Percentiles rank a stretch among this genome's conserved stretches.
Conservation (phyloP, 2,329 filamentous ascomycete species). For the Fusarium sp. region DNA sequence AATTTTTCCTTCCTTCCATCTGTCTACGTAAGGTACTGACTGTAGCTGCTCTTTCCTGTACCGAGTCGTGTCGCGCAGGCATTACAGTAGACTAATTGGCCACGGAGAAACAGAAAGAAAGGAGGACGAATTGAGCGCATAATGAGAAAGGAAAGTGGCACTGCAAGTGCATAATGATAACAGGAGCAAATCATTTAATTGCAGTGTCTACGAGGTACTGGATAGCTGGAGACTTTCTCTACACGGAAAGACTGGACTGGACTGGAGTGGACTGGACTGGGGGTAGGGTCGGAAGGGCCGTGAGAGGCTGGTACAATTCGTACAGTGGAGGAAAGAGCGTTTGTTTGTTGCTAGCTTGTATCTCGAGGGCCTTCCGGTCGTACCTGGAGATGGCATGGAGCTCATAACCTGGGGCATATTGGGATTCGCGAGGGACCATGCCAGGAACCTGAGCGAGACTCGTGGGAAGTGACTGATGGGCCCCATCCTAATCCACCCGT, state of each 20-base stretch:
- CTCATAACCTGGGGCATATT: slow-evolving; percentile 42
- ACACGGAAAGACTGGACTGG: slow-evolving; percentile 5
- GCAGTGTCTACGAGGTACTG: slow-evolving; percentile 17
- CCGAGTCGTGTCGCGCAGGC: slow-evolving; percentile 32
- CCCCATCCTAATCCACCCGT: slow-evolving; percentile 38
- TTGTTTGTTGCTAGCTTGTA: slow-evolving; percentile 41
- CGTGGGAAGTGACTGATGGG: slow-evolving; percentile 38
- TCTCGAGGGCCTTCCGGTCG: slow-evolving; percentile 41
- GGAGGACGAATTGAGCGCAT: slow-evolving; percentile 17
- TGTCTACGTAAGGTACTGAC: slow-evolving; percentile 17
- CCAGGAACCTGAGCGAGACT: slow-evolving; percentile 38
- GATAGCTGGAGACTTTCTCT: not conserved
- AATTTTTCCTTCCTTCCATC: slow-evolving; percentile 23
- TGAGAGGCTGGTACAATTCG: slow-evolving; percentile 44
- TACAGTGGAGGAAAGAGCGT: slow-evolving; percentile 35
- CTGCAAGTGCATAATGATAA: slow-evolving; percentile 24
- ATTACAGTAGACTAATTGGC: slow-evolving; percentile 18
- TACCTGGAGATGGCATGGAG: slow-evolving; percentile 41
- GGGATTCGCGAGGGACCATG: slow-evolving; percentile 40
- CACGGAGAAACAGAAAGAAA: slow-evolving; percentile 23
- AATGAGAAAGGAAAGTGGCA: slow-evolving; percentile 19
- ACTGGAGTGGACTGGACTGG: not conserved
- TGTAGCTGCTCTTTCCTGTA: slow-evolving; percentile 19
- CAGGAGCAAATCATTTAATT: slow-evolving; percentile 22
- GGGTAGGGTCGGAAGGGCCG: slow-evolving; percentile 39